These are phyloP conservation scores for Leccinum sublutescens DNA, from an alignment of 768 basidiomycete species.

Conservation along the genomic window DNA sequence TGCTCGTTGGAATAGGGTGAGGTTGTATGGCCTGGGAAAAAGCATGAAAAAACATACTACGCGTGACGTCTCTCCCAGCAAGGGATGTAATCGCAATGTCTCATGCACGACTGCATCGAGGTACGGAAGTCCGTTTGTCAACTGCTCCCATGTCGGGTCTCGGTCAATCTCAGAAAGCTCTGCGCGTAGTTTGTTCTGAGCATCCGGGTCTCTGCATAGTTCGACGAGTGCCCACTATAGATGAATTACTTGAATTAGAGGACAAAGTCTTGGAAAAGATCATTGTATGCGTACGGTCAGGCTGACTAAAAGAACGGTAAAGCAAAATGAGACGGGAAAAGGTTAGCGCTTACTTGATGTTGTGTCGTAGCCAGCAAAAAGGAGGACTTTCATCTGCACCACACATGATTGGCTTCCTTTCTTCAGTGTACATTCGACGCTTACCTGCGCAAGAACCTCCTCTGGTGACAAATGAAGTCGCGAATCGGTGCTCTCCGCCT, in stretches of 20 bases:
- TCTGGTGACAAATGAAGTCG: conserved; percentile 37
- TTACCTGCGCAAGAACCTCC: conserved; percentile 40
- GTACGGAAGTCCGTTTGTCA: conserved; percentile 48
- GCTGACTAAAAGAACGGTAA: conserved; percentile 17
- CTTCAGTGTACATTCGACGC: neutral
- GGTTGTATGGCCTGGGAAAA: neutral
- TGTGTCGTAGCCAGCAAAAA: conserved; percentile 43
- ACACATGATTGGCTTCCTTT: neutral
- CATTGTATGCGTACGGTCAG: conserved; percentile 18
- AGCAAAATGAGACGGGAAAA: neutral
- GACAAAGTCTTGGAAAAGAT: neutral
- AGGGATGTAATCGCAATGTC: conserved; percentile 42
- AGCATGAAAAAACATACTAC: conserved; percentile 5
- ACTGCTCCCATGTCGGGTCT: conserved; percentile 56
- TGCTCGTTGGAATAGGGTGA: conserved; percentile 24
- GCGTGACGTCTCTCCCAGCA: conserved; percentile 27
- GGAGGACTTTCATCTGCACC: conserved; percentile 35
- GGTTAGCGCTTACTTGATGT: conserved; percentile 33
- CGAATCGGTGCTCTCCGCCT: conserved; percentile 34
- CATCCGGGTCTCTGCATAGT: conserved; percentile 42
- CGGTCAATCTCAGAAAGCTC: conserved; percentile 43
- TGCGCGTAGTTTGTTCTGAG: conserved; percentile 46
- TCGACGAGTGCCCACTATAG: conserved; percentile 54
- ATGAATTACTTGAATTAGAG: neutral
- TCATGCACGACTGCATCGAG: conserved; percentile 53